These are phyloP conservation scores for Globisporangium radiosum DNA, from an alignment of 352 stramenopile genomes.

Conservation along the genomic window DNA sequence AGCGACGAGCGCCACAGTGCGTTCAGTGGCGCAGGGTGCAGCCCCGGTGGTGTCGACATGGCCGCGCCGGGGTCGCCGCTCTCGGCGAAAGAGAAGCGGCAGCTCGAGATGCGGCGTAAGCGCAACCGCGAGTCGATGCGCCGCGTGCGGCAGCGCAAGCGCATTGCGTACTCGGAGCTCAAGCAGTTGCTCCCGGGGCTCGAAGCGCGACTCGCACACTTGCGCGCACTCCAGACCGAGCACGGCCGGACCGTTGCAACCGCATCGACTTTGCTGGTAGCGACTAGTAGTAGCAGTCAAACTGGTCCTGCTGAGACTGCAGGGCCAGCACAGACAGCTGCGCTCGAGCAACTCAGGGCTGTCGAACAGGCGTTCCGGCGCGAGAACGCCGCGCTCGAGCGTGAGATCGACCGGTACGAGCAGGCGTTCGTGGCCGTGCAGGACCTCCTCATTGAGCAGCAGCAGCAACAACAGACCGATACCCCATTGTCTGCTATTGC, in stretches of 20 bases:
- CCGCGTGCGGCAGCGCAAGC: constrained; percentile 19
- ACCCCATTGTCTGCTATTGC: no score
- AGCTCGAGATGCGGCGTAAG: constrained; percentile 20
- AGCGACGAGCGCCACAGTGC: constrained; percentile 5
- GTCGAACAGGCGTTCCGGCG: constrained; percentile 7
- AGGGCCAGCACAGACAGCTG: neutral
- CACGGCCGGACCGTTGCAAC: neutral
- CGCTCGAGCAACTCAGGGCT: constrained; percentile 11
- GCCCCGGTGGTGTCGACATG: neutral
- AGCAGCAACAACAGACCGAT: neutral
- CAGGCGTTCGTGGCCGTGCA: constrained; percentile 9
- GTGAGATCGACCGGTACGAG: constrained; percentile 15
- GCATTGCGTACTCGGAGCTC: constrained; percentile 9
- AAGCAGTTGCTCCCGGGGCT: constrained; percentile 6
- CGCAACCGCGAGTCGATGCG: constrained; percentile 30
- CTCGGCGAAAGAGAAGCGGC: constrained; percentile 8
- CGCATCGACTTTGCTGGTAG: no score
- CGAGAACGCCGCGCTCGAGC: constrained; percentile 10
- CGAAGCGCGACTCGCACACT: neutral
- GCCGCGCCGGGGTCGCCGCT: neutral
- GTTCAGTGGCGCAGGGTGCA: neutral
- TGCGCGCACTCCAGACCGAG: constrained; percentile 2
- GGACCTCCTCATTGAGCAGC: constrained; percentile 8
- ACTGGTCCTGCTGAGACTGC: no score
- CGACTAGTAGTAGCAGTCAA: no score